Evolutionary conservation across 257 asterid species (phyloP).

Genomic region (Cynanchum wilfordii): DNA sequence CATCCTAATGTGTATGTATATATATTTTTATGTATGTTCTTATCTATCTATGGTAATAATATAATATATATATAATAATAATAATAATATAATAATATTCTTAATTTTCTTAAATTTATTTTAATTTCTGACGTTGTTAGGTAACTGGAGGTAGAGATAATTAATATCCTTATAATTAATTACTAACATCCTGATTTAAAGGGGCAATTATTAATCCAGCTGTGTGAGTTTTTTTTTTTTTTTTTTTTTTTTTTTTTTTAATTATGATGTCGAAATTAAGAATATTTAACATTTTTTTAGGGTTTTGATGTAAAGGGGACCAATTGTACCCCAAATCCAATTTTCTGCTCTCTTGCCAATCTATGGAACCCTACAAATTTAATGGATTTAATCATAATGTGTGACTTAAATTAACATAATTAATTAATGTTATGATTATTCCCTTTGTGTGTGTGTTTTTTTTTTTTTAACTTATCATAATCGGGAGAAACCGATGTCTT

Average conservation of each 20-base stretch:
- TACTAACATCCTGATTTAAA: neutral
- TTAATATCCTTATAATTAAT: neutral
- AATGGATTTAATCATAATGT: neutral
- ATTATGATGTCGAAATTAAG: constrained; percentile 11
- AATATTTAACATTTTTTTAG: neutral
- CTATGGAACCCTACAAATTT: neutral
- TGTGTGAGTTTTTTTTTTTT: neutral
- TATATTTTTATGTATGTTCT: no score
- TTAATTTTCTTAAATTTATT: no score
- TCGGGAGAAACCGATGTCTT: no score
- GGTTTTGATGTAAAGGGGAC: constrained; percentile 7
- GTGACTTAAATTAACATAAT: neutral
- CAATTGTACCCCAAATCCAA: constrained; percentile 1
- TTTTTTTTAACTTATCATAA: no score
- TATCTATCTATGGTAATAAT: no score
- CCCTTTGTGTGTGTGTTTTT: no score
- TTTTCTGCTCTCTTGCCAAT: neutral
- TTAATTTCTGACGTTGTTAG: neutral
- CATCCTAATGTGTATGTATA: no score
- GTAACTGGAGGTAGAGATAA: neutral
- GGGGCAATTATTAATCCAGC: neutral
- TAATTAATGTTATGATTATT: no score
- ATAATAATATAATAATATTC: no score
- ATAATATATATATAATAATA: no score
- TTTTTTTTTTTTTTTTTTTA: no score